Base-by-base conservation (phyloP, 352 stramenopile genomes). In the Phytophthora sojae region DNA sequence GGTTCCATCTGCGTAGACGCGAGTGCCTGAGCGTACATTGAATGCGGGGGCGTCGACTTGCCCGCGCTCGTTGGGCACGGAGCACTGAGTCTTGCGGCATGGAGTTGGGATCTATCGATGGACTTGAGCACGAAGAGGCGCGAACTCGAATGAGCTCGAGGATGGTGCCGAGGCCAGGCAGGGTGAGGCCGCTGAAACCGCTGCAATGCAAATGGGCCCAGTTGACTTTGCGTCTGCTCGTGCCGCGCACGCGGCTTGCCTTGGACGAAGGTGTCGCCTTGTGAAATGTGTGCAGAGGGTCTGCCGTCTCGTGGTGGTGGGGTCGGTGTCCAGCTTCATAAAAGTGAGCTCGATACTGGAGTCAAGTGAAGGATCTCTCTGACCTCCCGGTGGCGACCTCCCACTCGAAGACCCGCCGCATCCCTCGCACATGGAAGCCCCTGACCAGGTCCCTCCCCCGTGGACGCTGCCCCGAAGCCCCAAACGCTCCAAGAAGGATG, bases 31-130 rank as follows among this genome's bases (percentile, higher is more conserved):
- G 29, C 8, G 29, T 35, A 35, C 29, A 35, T 35, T 35, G 29
- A 9, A 7, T 35, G 29, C 29, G 29, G 29, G 21, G 21, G 21
- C 29, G 6, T 35, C 29, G 29, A 9, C 29, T 35, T 35, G 6
- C 2, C 29, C 69, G 21, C 71, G 69, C 51, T 85, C 75, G 21
- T 71, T 71, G 49, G 69, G 61, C 32, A 75, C 56, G 9, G 62
- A 75, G 35, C 47, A 19, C n/a, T 3, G 45, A 5, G 4, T 25
- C 6, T 25, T 5, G 45, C n/a, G 45, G 45, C 45, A 25, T 29
- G 6, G 6, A 6, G n/a, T 17, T 14, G 8, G n/a, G n/a, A 26
- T 30, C 26, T 29, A 29, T 29, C 26, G 26, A 21, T 29, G 26
- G 45, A 52, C 45, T 52, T 52, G 45, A 11, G 45, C 45, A 2